Evolutionary conservation across 495 filamentous ascomycete genomes (phyloP), one percentile per base, ranked within the genome.

Genomic region (Penicillium macrosclerotiorum): DNA sequence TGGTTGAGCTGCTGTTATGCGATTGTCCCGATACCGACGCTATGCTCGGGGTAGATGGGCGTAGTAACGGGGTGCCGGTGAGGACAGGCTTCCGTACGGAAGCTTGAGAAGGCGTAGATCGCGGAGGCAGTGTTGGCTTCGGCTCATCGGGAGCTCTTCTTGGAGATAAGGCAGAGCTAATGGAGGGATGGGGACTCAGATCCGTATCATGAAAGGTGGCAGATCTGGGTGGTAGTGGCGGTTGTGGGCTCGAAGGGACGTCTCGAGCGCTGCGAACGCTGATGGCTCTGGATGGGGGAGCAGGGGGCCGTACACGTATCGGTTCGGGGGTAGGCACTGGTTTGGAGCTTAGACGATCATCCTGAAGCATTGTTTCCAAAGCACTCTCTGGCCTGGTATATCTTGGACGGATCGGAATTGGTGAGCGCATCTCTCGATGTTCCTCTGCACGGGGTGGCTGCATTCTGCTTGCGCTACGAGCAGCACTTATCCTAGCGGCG

Each of bases 111-210:
- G 42, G 46, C 25, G 54, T 30, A 34, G 49, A 50, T n/a, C 66
- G 62, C 5, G 63, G 56, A 13, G 66, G 66, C n/a, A 64, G 49
- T 29, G 37, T 47, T 7, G 62, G 60, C 43, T 51, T 57, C 4
- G 39, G 12, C 8, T 61, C 60, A 14, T 62, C 47, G 17, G 41
- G 24, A 11, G 45, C 53, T 8, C 31, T n/a, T n/a, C n/a, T 30
- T 37, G 55, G 36, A 13, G 57, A 47, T 19, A 36, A 24, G 25
- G 44, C 47, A 5, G 60, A 46, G 18, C 35, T 37, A 25, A 47
- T n/a, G 17, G 56, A 60, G 17, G 57, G 48, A 16, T 51, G 48
- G 18, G 52, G 52, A 14, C 50, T 61, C n/a, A n/a, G n/a, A n/a
- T n/a, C n/a, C n/a, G n/a, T n/a, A n/a, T n/a, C n/a, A n/a, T n/a